Conservation (phyloP, 129 eudicot species). For the Logfia minima region DNA sequence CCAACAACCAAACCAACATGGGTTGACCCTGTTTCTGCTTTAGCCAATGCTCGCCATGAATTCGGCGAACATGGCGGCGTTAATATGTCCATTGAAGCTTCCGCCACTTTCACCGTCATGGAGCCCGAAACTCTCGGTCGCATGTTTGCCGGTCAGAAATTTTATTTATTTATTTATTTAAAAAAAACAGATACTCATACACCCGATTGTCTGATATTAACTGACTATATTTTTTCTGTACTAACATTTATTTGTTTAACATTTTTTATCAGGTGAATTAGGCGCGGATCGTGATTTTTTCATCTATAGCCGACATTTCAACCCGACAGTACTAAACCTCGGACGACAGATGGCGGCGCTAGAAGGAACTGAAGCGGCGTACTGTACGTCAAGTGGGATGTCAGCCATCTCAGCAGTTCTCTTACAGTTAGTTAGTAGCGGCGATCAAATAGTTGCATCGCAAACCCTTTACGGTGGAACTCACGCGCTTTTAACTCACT, state of each 20-base stretch:
- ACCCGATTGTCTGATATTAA: too few species aligned
- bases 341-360: slow-evolving; percentile 77
- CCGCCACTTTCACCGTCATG: slow-evolving; percentile 84
- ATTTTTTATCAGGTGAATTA: slow-evolving; percentile 37
- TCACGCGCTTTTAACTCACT: slow-evolving; percentile 59
- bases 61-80: slow-evolving; percentile 80
- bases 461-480: slow-evolving; percentile 69
- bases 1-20: slow-evolving; percentile 26
- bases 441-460: slow-evolving; percentile 58
- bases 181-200: too few species aligned
- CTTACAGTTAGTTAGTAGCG: slow-evolving; percentile 52
- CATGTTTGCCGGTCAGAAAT: slow-evolving; percentile 52
- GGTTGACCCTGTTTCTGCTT: slow-evolving; percentile 50
- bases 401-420: slow-evolving; percentile 59
- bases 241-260: too few species aligned
- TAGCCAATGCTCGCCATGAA: slow-evolving; percentile 68
- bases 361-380: slow-evolving; percentile 71
- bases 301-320: slow-evolving; percentile 71
- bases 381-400: slow-evolving; percentile 77
- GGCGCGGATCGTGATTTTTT: slow-evolving; percentile 67
- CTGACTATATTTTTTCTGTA: too few species aligned
- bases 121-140: slow-evolving; percentile 68
- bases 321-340: slow-evolving; percentile 65
- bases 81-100: slow-evolving; percentile 79
- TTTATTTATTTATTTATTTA: background rate